Evolutionary conservation across 805 yeast genomes (phyloP), one percentile per base, ranked within the genome.

Genomic region (Cyberlindnera petersonii): DNA sequence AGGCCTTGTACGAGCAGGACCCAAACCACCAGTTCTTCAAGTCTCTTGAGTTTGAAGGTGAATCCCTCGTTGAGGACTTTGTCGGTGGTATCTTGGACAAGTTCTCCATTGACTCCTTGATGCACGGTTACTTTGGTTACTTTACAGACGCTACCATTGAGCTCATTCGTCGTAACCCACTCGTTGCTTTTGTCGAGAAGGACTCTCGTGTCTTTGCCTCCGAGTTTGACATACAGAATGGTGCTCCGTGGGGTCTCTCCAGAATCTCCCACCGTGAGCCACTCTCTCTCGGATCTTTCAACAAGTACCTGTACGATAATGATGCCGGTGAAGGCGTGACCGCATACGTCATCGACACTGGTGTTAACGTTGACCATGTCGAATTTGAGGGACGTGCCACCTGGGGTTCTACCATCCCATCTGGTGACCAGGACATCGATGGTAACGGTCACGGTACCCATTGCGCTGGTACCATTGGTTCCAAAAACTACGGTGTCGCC

Each of bases 401-500:
- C 27, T 86, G 94, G 94, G 95, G 95, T 51, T 72, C 79, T 35
- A 86, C 94, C 42, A 71, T 86, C 49, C 95, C 94, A 50, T 52
- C 63, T 37, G 82, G 80, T 53, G 86, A 79, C 52, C 72, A 72
- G 38, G 87, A 81, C 50, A 55, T 70, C 31, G 96, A 89, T 60
- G 93, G 87, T 37, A 84, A 86, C 55, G 97, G 96, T 36, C 97
- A 88, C 64, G 97, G 97, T 56, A 86, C 96, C 32, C 97, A 88
- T 58, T 86, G 94, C 68, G 95, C 96, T n/a, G 97, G 96, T 65
- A 87, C 94, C 24, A 86, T 89, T 54, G 96, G 82, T 35, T 83
- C 93, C 17, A 69, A 70, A 44, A 68, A 76, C 37, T 86, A 81
- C 49, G 96, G 96, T 66, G 86, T 86, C 39, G 89, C 95, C 40